Percentiles rank a stretch among this genome's conserved stretches.
These are phyloP conservation scores for Proliferodiscus dingleyae DNA, from an alignment of 2,329 filamentous ascomycete genomes.

Conservation along the genomic window DNA sequence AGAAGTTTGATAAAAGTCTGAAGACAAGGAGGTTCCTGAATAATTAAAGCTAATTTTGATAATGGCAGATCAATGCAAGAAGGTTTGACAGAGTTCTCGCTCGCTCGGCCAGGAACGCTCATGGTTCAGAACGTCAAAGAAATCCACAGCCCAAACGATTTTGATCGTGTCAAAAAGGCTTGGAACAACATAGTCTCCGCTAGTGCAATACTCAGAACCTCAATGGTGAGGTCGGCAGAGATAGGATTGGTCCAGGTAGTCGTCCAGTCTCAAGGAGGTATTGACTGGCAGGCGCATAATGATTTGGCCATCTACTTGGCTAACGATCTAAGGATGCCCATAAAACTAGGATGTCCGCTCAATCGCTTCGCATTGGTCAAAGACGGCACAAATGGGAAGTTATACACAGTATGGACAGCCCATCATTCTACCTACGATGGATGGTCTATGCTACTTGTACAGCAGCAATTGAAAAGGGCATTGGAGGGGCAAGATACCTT, in stretches of 20 bases:
- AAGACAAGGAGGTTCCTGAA: too few species aligned
- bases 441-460: slow-evolving; percentile 39
- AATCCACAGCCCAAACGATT: slow-evolving; percentile 20
- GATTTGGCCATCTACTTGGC: slow-evolving; percentile 22
- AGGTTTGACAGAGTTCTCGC: slow-evolving; percentile 34
- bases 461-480: slow-evolving; percentile 26
- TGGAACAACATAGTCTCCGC: slow-evolving; percentile 28
- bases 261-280: slow-evolving; percentile 10
- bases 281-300: slow-evolving; percentile 17
- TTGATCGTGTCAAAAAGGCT: slow-evolving; percentile 25
- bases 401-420: slow-evolving; percentile 47
- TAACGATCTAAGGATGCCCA: slow-evolving; percentile 15
- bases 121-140: slow-evolving; percentile 29
- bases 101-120: slow-evolving; percentile 31
- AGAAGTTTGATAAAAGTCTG: too few species aligned
- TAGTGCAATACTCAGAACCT: slow-evolving; percentile 33
- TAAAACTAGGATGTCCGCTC: slow-evolving; percentile 27
- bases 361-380: slow-evolving; percentile 21
- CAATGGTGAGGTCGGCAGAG: slow-evolving; percentile 30
- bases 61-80: slow-evolving; percentile 37
- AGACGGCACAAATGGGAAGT: slow-evolving; percentile 18
- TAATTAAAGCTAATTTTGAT: too few species aligned
- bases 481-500: slow-evolving; percentile 18
- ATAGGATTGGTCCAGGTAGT: slow-evolving; percentile 26
- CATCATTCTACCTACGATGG: slow-evolving; percentile 55